Base-by-base conservation (phyloP, 495 filamentous ascomycete genomes). In the Penicillium bovifimosum region DNA sequence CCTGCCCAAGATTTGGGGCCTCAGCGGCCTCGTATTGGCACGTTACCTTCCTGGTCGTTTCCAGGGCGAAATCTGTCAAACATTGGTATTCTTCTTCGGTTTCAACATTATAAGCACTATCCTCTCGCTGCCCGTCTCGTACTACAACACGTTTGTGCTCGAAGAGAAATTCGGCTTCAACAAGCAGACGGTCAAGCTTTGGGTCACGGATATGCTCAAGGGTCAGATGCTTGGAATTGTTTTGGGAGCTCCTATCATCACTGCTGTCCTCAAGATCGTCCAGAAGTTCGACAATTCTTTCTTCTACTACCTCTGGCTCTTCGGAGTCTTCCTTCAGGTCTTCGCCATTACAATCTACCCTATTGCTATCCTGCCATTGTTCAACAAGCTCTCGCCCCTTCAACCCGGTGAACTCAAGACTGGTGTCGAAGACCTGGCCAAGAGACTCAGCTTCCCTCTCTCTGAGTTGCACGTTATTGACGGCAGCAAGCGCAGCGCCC, bases 81-180 rank as follows among this genome's bases (percentile, higher is more conserved):
- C 89, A 6, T 84, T 97, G 53, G 71, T 96, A 56, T 98, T 97
- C 76, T 80, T 96, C 62, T 85, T 96, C 65, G 77, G 81, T 40
- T 96, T 95, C 72, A 86, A 87, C 62, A 64, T 95, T 54, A 80
- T 90, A 60, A 85, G 88, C 32, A 87, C 89, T 58, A 59, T 86
- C 42, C 69, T 95, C 50, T 86, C 83, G 33, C 73, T 97, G 41
- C 95, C 95, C 13, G 80, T 86, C 49, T 85, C 79, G 46, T 87
- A 96, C 64, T 98, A 96, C 77, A 84, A 89, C 75, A 91, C 86
- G 1, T 98, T 98, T 64, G 87, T 96, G 35, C 78, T 97, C 38
- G 93, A 98, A 66, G 90, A 97, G 77, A 88, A 90, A 63, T 98
- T 91, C 67, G 95, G 93, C 20, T 98, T 98, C 80, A 98, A 98